These are phyloP conservation scores for Cercophora sp. DNA, from an alignment of 495 filamentous ascomycete genomes.

Conservation along the genomic window DNA sequence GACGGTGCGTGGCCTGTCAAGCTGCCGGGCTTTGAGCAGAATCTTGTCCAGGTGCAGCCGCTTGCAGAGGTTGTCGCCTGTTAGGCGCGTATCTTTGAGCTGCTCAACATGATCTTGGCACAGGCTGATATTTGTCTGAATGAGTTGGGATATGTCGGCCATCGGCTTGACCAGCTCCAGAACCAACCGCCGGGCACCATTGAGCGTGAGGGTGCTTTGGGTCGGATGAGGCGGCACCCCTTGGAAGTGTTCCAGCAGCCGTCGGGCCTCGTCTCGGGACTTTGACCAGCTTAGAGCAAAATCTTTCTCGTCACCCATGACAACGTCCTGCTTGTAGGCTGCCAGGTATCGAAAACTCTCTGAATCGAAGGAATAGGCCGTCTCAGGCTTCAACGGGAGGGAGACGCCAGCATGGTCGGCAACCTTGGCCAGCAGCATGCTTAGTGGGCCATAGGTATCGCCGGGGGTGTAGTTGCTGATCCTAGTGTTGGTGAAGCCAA, in stretches of 20 bases:
- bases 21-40: neutral
- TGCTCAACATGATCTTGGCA: conserved; percentile 21
- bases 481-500: conserved; percentile 45
- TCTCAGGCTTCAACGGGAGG: conserved; percentile 10
- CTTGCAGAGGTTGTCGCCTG: conserved; percentile 19
- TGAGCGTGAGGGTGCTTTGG: neutral
- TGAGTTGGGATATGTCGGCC: conserved; percentile 30
- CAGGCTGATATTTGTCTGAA: conserved; percentile 25
- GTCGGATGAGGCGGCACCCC: neutral
- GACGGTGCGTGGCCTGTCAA: conserved; percentile 12
- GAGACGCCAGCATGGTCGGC: conserved; percentile 3
- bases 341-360: conserved; percentile 45
- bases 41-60: conserved; percentile 11
- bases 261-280: neutral
- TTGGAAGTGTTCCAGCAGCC: neutral
- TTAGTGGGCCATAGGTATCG: conserved; percentile 35
- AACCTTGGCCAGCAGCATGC: conserved; percentile 25
- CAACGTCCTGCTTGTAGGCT: conserved; percentile 15
- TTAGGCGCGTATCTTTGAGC: conserved; percentile 18
- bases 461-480: conserved; percentile 40
- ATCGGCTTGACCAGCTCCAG: conserved; percentile 31
- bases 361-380: conserved; percentile 43
- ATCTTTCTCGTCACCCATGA: neutral
- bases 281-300: neutral
- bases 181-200: conserved; percentile 27